Evolutionary conservation across 352 stramenopile genomes (phyloP).

Genomic region (Phytophthora sansomeana): DNA sequence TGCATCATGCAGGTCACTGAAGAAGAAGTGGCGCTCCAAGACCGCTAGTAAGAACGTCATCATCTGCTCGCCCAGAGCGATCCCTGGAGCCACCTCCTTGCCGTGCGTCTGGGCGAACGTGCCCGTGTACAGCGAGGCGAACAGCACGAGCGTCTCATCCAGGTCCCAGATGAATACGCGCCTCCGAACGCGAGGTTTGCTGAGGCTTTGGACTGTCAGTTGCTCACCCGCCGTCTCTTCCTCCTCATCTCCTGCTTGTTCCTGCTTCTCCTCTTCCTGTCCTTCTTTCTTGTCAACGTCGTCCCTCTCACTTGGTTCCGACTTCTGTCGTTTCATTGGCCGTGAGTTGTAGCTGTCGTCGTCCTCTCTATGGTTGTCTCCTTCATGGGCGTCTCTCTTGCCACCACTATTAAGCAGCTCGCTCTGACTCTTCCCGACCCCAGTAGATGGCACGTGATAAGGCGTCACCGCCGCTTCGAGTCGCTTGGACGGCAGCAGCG

Average conservation of each 20-base stretch:
- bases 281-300: not conserved
- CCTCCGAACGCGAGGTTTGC: slow-evolving; percentile 23
- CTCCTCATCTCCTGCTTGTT: slow-evolving; percentile 18
- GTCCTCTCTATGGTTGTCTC: slow-evolving; percentile 17
- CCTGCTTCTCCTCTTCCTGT: not conserved
- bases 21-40: slow-evolving; percentile 88
- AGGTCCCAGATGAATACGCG: slow-evolving; percentile 87
- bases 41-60: slow-evolving; percentile 85
- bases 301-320: slow-evolving; percentile 11
- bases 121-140: slow-evolving; percentile 82
- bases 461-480: slow-evolving; percentile 19
- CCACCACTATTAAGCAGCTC: slow-evolving; percentile 16
- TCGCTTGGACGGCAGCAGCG: slow-evolving; percentile 29
- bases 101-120: slow-evolving; percentile 68
- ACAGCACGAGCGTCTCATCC: slow-evolving; percentile 85
- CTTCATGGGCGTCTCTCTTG: slow-evolving; percentile 25
- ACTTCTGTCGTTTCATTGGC: slow-evolving; percentile 51
- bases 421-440: slow-evolving; percentile 3
- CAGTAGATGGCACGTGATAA: not conserved
- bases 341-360: slow-evolving; percentile 33
- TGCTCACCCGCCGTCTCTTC: not conserved
- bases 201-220: not conserved
- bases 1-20: slow-evolving; percentile 76
- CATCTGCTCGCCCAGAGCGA: slow-evolving; percentile 83
- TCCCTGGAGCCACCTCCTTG: slow-evolving; percentile 64